phyloP scores from a whole-genome alignment of 2,329 filamentous ascomycete species.

The Beauveria asiatica region DNA sequence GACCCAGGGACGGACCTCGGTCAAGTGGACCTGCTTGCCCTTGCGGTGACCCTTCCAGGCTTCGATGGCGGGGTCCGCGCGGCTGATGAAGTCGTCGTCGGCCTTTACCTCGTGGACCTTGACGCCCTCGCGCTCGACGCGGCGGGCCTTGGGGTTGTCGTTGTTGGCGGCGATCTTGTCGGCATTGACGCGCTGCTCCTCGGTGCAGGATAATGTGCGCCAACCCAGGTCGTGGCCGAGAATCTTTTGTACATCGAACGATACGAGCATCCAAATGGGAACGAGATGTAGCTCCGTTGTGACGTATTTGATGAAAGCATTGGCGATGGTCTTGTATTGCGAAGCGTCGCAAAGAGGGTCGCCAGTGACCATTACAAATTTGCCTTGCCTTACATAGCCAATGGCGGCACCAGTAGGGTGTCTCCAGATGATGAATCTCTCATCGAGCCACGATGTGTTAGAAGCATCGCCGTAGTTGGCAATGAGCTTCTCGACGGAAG shows the following conservation, averaged over 20 bases:
- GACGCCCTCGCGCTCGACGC: constrained; percentile 74
- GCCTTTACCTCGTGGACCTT: constrained; percentile 65
- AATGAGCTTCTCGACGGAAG: constrained; percentile 76
- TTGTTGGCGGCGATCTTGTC: constrained; percentile 54
- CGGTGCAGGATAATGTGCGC: constrained; percentile 80
- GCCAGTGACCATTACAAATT: constrained; percentile 76
- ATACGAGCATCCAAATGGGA: constrained; percentile 85
- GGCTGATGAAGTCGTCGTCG: constrained; percentile 60
- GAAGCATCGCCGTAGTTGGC: constrained; percentile 93
- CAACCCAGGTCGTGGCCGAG: constrained; percentile 74
- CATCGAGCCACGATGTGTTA: constrained; percentile 89
- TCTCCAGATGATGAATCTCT: constrained; percentile 81
- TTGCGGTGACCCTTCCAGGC: constrained; percentile 76
- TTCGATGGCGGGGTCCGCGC: constrained; percentile 63
- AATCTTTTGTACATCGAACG: constrained; percentile 66
- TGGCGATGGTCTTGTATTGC: constrained; percentile 67
- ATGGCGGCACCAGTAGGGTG: constrained; percentile 78
- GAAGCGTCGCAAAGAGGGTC: constrained; percentile 75
- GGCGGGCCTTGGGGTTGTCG: constrained; percentile 66
- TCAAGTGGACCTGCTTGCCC: constrained; percentile 80
- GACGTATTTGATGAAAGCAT: constrained; percentile 66
- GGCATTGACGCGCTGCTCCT: constrained; percentile 80
- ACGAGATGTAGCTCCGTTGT: constrained; percentile 61
- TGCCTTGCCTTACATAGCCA: constrained; percentile 68
- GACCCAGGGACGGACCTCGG: constrained; percentile 82